Percentiles rank a stretch among this genome's conserved stretches.
phyloP scores from a whole-genome alignment of 1,284 basidiomycete species.

The Malassezia obtusa region DNA sequence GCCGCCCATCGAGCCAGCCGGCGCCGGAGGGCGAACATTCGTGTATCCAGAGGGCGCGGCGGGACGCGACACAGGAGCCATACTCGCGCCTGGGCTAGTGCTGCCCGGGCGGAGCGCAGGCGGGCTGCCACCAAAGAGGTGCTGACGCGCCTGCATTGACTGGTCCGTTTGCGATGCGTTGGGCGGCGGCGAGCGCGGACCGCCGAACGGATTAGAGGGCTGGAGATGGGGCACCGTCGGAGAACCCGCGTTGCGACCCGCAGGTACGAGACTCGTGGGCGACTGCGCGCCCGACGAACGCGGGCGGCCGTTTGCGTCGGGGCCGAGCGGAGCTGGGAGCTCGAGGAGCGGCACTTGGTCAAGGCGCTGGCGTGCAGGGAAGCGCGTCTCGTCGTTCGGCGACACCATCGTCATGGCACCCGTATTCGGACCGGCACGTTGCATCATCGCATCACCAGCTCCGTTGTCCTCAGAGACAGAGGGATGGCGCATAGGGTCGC shows the following conservation, averaged over 20 bases:
- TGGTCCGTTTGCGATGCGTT: neutral
- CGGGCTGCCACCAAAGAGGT: constrained; percentile 11
- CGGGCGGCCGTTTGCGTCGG: constrained; percentile 17
- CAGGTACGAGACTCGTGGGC: neutral
- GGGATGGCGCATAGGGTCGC: constrained; percentile 33
- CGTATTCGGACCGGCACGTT: neutral
- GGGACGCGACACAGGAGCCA: neutral
- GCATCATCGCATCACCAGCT: constrained; percentile 9
- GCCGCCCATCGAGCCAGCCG: constrained; percentile 19
- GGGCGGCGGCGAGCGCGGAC: neutral
- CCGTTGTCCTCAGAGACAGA: constrained; percentile 12
- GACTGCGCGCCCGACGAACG: neutral
- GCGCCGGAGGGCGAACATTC: constrained; percentile 11
- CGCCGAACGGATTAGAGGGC: neutral
- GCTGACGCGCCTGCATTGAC: constrained; percentile 11
- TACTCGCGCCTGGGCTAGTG: neutral
- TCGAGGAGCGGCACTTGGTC: constrained; percentile 44
- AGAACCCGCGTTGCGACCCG: neutral
- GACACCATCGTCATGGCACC: constrained; percentile 6
- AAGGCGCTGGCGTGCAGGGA: constrained; percentile 23
- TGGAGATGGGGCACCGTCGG: neutral
- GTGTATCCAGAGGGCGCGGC: neutral
- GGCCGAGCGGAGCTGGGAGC: constrained; percentile 44
- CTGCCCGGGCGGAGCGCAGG: constrained; percentile 2
- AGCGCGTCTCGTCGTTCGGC: neutral